A percentile compares a stretch with the other conserved stretches of the same genome.
Conservation (phyloP, 768 basidiomycete species). For the Nevesoporus exiguus region DNA sequence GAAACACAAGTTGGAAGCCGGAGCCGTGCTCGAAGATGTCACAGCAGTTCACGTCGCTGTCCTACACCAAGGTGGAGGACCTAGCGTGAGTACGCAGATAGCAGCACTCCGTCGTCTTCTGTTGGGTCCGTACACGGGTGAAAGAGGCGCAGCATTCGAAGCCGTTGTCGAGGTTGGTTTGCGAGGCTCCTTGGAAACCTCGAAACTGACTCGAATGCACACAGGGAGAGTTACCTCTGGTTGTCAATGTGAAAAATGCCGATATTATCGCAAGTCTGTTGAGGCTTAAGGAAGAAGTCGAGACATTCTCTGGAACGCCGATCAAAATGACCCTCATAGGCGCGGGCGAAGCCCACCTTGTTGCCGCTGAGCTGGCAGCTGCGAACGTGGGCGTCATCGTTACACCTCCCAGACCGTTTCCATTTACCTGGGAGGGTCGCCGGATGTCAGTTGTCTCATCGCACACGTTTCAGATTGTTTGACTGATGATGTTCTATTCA, state of each 20-base stretch:
- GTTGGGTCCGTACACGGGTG: slow-evolving; percentile 27
- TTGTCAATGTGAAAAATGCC: slow-evolving; percentile 64
- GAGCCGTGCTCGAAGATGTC: slow-evolving; percentile 63
- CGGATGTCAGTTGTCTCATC: slow-evolving; percentile 48
- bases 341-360: slow-evolving; percentile 50
- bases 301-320: slow-evolving; percentile 29
- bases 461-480: not conserved
- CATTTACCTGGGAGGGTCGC: slow-evolving; percentile 59
- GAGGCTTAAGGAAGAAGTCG: slow-evolving; percentile 52
- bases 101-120: slow-evolving; percentile 51
- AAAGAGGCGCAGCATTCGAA: slow-evolving; percentile 31
- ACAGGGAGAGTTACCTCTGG: slow-evolving; percentile 60
- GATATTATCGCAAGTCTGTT: slow-evolving; percentile 75
- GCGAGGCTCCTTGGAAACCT: not conserved
- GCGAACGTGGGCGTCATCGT: slow-evolving; percentile 72
- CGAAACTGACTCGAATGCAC: slow-evolving; percentile 7
- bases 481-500: not conserved
- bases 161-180: slow-evolving; percentile 37
- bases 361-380: slow-evolving; percentile 44
- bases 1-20: slow-evolving; percentile 50
- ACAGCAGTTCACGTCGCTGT: slow-evolving; percentile 63
- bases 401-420: slow-evolving; percentile 59
- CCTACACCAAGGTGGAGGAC: slow-evolving; percentile 23
- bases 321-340: slow-evolving; percentile 53
- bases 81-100: slow-evolving; percentile 63